These are phyloP conservation scores for Hypoxylon sp. DNA, from an alignment of 2,329 filamentous ascomycete species.

Conservation along the genomic window DNA sequence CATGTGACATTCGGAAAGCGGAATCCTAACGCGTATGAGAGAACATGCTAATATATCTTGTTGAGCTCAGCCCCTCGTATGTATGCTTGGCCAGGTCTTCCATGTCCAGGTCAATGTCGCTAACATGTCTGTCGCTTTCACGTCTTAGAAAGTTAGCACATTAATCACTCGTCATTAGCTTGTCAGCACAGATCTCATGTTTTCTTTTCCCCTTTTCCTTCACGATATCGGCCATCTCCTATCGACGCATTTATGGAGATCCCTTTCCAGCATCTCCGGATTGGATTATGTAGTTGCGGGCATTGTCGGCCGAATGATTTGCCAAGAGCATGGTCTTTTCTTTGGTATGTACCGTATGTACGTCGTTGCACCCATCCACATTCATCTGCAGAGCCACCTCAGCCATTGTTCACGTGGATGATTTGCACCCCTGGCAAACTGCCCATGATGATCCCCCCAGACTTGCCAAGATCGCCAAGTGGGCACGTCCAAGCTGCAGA, in stretches of 20 bases:
- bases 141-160: constrained; percentile 18
- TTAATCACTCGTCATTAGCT: constrained; percentile 25
- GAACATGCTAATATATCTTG: constrained; percentile 24
- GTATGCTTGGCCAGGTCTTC: constrained; percentile 27
- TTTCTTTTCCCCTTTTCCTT: constrained; percentile 1
- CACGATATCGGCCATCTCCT: constrained; percentile 39
- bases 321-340: constrained; percentile 31
- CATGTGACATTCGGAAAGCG: constrained; percentile 41
- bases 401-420: constrained; percentile 48
- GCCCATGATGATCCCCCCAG: constrained; percentile 42
- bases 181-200: constrained; percentile 21
- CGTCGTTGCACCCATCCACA: constrained; percentile 40
- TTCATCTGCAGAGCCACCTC: constrained; percentile 48
- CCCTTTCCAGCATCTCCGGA: constrained; percentile 25
- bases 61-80: constrained; percentile 25
- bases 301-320: constrained; percentile 41
- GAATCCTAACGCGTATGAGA: constrained; percentile 19
- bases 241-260: constrained; percentile 23
- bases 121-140: constrained; percentile 9
- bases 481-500: constrained; percentile 44
- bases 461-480: constrained; percentile 46
- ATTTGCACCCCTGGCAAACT: constrained; percentile 36
- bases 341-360: constrained; percentile 30
- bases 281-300: constrained; percentile 24
- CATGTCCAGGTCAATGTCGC: constrained; percentile 19